Evolutionary conservation across 2,329 filamentous ascomycete species (phyloP), one percentile per base, ranked within the genome.

Genomic region (Paecilomyces sp.): DNA sequence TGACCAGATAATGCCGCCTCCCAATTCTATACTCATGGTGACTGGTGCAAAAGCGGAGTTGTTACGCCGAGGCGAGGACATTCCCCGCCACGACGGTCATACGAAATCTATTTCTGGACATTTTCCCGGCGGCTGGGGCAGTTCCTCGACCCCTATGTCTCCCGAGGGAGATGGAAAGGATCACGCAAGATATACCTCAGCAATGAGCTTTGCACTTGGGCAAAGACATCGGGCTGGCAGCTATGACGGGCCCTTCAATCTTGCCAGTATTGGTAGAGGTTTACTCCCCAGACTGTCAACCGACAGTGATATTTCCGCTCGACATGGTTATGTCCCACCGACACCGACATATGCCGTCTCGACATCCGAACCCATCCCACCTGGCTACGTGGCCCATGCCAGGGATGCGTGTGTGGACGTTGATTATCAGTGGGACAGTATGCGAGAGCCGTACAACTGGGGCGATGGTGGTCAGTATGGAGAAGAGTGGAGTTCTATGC

Each of bases 391-490:
- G 18, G 85, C 91, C 0, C 94, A 99, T 75, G 93, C 93, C 8
- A 85, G 92, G 62, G 91, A 97, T 70, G 86, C 88, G 12, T 97
- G 92, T 69, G 82, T 90, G 4, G 83, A 89, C 56, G 83, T 97
- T n/a, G 94, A 99, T 74, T 95, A 91, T 68, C 89, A 93, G 67
- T 99, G 94, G 93, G 92, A 99, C 70, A 97, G 92, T 61, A 93
- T 92, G 82, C 84, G 89, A 13, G 79, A 83, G 2, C 86, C 90
- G 0, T 82, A 91, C 52, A 81, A 87, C 63, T 97, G 94, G 89
- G 93, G 92, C 6, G 87, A 91, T 67, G 93, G 93, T 9, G 94
- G 93, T 47, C 83, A 88, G 52, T 90, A 91, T 67, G 92, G 91
- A 0, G 94, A 99, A 74, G 94, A 97, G 75, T 99, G 94, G 94